Evolutionary conservation across 441 rosid genomes (phyloP), one percentile per base, ranked within the genome.

Genomic region (Populus tomentosa): DNA sequence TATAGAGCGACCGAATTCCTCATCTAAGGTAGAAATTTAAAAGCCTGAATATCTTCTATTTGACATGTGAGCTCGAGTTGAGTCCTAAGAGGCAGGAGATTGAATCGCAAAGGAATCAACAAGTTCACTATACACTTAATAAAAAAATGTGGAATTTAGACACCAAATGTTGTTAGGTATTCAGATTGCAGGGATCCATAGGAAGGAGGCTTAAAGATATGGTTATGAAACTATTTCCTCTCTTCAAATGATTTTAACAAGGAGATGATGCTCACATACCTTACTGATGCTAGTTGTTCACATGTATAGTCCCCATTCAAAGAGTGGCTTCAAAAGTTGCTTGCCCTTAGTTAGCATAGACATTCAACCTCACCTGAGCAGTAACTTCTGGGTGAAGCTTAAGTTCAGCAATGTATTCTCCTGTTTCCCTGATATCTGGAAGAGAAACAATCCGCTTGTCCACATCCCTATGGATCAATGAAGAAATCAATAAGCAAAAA

Each of bases 301-400:
- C 50, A 26, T 10, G 53, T 11, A 61, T 23, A 63, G 23, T 38
- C 35, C 35, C 30, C 80, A n/a, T 64, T 67, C 18, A 26, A 10
- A 64, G 69, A 50, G 42, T 32, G 64, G 69, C 67, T 35, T 24
- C 61, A 40, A 20, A 32, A 38, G 21, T 61, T 46, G 67, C 2
- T 30, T 28, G 68, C 66, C 75, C 75, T 87, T 75, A 90, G 82
- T 89, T 92, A 56, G 92, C 90, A 75, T 20, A 86, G 74, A 92
- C 92, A 66, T 88, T 92, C 79, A 92, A 33, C 87, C 80, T 86
- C 73, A 90, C 83, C 62, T 83, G 90, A 65, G 98, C 97, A 46
- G 89, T 90, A 73, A 95, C 97, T 82, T 95, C 98, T 0, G 97
- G 97, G 72, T 93, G 99, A 82, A 95, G 98, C 86, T 90, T 95